Conservation (phyloP, 139 green algal species). For the Picochlorum sp. region DNA sequence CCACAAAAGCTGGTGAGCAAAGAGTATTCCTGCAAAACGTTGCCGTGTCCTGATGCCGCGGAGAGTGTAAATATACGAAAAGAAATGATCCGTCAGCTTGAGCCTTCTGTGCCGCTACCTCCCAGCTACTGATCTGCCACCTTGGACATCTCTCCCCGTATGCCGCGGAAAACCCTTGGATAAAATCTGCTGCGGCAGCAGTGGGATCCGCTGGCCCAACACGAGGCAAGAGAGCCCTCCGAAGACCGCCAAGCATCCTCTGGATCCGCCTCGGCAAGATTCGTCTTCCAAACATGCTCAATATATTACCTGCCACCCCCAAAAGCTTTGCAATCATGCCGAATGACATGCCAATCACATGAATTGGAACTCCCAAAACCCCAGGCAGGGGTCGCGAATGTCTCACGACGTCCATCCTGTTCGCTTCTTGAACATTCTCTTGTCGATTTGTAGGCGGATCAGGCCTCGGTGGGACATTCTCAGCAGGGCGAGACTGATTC, state of each 20-base stretch:
- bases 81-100: constrained; percentile 63
- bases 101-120: constrained; percentile 39
- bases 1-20: constrained; percentile 41
- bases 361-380: no score
- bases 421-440: no score
- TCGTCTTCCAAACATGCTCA: no score
- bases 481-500: constrained; percentile 11
- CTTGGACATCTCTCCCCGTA: constrained; percentile 36
- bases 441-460: background rate
- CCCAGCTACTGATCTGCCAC: constrained; percentile 40
- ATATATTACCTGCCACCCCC: no score
- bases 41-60: constrained; percentile 61
- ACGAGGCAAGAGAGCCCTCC: constrained; percentile 12
- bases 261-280: background rate
- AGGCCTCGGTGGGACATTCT: background rate
- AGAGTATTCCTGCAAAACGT: constrained; percentile 51
- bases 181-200: constrained; percentile 10
- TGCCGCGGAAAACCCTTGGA: constrained; percentile 6
- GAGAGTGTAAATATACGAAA: constrained; percentile 69
- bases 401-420: no score
- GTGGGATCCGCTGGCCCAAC: constrained; percentile 11
- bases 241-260: background rate
- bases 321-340: no score
- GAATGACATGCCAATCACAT: no score
- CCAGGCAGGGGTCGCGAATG: no score